Evolutionary conservation across 1,284 basidiomycete genomes (phyloP).

Genomic region (Filobasidium uniguttulatum): DNA sequence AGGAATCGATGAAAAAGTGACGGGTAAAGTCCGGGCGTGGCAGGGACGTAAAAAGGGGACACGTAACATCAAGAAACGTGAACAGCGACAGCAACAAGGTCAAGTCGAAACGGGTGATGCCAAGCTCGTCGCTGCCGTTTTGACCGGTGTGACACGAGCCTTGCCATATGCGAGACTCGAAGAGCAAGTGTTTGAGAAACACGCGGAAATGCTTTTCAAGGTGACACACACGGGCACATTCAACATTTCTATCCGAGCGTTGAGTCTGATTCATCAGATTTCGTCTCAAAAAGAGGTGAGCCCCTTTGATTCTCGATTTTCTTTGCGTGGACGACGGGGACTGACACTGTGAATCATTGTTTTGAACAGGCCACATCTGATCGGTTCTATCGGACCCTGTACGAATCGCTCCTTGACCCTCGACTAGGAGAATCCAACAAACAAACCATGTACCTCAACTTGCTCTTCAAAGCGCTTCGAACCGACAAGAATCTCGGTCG

Average conservation of each 20-base stretch:
- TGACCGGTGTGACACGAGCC: conserved; percentile 91
- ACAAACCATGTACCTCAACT: conserved; percentile 94
- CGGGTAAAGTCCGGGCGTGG: conserved; percentile 38
- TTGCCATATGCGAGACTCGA: conserved; percentile 74
- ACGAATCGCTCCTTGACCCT: conserved; percentile 71
- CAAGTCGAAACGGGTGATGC: conserved; percentile 70
- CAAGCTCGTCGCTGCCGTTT: conserved; percentile 74
- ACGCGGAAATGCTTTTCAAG: conserved; percentile 86
- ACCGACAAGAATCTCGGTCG: conserved; percentile 50
- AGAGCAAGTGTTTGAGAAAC: conserved; percentile 57
- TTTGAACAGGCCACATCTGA: conserved; percentile 46
- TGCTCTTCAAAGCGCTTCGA: conserved; percentile 86
- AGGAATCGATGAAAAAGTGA: conserved; percentile 36
- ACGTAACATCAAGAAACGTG: conserved; percentile 25
- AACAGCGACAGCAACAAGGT: conserved; percentile 32
- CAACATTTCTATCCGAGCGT: conserved; percentile 89
- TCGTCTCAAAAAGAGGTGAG: conserved; percentile 30
- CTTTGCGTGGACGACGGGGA: conserved; percentile 21
- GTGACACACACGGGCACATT: conserved; percentile 84
- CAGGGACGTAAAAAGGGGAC: conserved; percentile 32
- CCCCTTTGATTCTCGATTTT: conserved; percentile 33
- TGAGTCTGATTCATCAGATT: conserved; percentile 84
- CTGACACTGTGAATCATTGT: neutral
- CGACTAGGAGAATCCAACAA: conserved; percentile 75
- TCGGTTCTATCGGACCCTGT: conserved; percentile 83